These are phyloP conservation scores for Thyridium curvatum DNA, from an alignment of 2,329 filamentous ascomycete species.

Conservation along the genomic window DNA sequence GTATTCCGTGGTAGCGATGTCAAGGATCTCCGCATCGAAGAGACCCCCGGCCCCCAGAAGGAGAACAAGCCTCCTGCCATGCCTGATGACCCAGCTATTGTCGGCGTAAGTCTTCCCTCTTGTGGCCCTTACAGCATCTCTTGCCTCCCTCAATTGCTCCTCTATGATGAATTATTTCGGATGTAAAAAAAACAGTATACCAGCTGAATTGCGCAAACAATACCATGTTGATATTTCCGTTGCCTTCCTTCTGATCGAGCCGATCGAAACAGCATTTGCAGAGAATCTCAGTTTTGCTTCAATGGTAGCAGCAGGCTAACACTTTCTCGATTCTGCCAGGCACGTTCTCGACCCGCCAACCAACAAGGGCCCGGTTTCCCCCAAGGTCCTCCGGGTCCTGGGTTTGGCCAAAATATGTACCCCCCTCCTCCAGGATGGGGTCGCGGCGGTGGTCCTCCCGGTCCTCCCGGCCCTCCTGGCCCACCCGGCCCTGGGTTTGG, in stretches of 20 bases:
- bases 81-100: conserved; percentile 91
- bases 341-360: conserved; percentile 26
- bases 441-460: conserved; percentile 16
- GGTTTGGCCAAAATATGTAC: conserved; percentile 18
- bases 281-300: conserved; percentile 15
- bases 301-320: conserved; percentile 10
- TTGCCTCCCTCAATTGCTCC: conserved; percentile 7
- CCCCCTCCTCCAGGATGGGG: conserved; percentile 25
- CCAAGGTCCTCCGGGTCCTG: conserved; percentile 15
- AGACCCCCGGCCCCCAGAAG: conserved; percentile 65
- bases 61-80: conserved; percentile 71
- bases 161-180: conserved; percentile 91
- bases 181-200: conserved; percentile 83
- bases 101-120: conserved; percentile 77
- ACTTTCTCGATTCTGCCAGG: conserved; percentile 32
- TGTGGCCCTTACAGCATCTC: conserved; percentile 3
- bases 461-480: conserved; percentile 10
- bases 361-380: conserved; percentile 16
- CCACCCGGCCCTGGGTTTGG: conserved; percentile 32
- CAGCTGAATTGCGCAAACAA: conserved; percentile 84
- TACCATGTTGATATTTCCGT: conserved; percentile 95
- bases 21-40: conserved; percentile 92
- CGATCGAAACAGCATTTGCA: conserved; percentile 12
- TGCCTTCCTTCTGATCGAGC: conserved; percentile 96
- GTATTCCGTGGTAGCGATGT: conserved; percentile 98